Base-by-base conservation (phyloP, 768 basidiomycete species). In the Postia placenta region DNA sequence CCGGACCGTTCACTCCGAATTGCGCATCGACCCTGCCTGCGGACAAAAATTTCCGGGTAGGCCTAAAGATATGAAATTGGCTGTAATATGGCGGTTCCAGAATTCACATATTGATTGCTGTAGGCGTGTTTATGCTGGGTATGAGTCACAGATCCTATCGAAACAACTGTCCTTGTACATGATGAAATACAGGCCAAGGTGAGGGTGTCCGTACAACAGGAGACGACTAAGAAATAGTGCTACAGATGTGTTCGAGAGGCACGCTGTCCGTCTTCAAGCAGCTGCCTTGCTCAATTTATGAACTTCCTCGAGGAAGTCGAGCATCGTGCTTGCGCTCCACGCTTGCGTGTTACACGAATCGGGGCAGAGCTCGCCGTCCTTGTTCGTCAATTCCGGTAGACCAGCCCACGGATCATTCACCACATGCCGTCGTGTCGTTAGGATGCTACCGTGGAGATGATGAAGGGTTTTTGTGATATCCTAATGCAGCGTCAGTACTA, bases 341-440 rank as follows among this genome's bases (percentile, higher is more conserved):
- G 95, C 96, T 63, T 98, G 96, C 23, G 96, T 93, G 40, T 77
- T 73, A 63, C 95, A 98, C 40, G 92, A 92, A 66, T 98, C 94
- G 45, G 66, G 65, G 63, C 95, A 98, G 67, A 80, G 81, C 33
- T 71, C 69, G 11, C 94, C 95, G 53, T 92, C 78, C 62, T 79
- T 79, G 65, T 95, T 93, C 50, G 92, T 94, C 54, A 92, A 68
- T 66, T 98, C 96, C 0, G 96, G 96, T 20, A 99, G 69, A 22
- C 96, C 96, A 46, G 86, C 82, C 96, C 96, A 99, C 15, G 85
- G 73, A 59, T 96, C 92, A 28, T 69, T 74, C 55, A 79, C 73
- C 53, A 99, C 85, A 63, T 96, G 79, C 14, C 71, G 68, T 22
- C 90, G 83, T 5, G 88, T 75, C 15, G 73, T 69, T 4, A 92